Evolutionary conservation across 371 early-diverging fungal genomes (phyloP).

Genomic region (Mycotypha africana): DNA sequence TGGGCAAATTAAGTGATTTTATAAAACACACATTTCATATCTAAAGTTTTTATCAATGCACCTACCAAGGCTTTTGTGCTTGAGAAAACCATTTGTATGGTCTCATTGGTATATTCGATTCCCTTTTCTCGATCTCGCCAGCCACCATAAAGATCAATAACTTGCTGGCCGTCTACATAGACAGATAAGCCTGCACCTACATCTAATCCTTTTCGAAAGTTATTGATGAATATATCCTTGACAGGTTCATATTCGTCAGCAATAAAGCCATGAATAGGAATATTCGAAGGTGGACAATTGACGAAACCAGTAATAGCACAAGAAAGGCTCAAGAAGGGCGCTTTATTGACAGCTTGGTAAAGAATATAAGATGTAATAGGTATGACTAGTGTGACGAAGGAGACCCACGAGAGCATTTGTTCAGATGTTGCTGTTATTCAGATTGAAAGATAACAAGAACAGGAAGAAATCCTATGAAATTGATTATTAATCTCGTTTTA

Average conservation of each 20-base stretch:
- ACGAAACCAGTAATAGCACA: neutral
- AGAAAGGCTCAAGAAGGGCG: too few species aligned
- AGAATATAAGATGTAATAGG: too few species aligned
- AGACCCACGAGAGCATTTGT: too few species aligned
- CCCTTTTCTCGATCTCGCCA: slow-evolving; percentile 42
- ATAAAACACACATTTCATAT: neutral
- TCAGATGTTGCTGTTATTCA: too few species aligned
- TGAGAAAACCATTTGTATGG: slow-evolving; percentile 66
- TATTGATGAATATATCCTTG: slow-evolving; percentile 22
- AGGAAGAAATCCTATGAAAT: too few species aligned
- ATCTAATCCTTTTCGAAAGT: slow-evolving; percentile 33
- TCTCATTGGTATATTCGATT: slow-evolving; percentile 42
- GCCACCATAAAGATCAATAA: slow-evolving; percentile 64
- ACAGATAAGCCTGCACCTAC: slow-evolving; percentile 51
- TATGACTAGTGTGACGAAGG: too few species aligned
- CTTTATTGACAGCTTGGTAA: too few species aligned
- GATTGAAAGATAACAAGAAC: too few species aligned
- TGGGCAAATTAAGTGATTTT: neutral
- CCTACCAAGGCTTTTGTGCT: slow-evolving; percentile 55
- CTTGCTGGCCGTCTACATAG: slow-evolving; percentile 50
- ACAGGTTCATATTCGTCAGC: slow-evolving; percentile 27
- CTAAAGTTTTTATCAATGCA: neutral
- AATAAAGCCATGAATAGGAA: slow-evolving; percentile 16
- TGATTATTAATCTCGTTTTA: too few species aligned
- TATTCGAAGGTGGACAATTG: slow-evolving; percentile 1